Evolutionary conservation across 192 early-diverging fungal species (phyloP).

Genomic region (Rhizophagus prolifer): DNA sequence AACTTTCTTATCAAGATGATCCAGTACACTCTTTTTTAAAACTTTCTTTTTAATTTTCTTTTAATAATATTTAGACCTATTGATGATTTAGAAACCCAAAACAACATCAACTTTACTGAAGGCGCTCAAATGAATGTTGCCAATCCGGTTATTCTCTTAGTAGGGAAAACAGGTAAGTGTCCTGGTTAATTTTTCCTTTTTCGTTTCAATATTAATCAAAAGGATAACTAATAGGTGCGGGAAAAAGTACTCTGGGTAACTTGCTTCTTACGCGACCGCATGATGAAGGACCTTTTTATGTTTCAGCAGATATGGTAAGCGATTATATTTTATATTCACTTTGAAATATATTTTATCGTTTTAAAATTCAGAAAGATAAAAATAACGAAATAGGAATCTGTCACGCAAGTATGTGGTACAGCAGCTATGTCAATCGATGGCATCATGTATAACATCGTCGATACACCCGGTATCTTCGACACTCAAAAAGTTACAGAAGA

Average conservation of each 20-base stretch:
- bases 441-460: not conserved
- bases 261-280: not conserved
- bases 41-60: not conserved
- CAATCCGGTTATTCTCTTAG: slow-evolving; percentile 8
- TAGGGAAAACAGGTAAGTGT: slow-evolving; percentile 17
- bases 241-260: slow-evolving; percentile 28
- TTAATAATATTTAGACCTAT: no score
- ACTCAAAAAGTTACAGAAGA: not conserved
- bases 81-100: not conserved
- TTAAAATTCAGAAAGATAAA: not conserved
- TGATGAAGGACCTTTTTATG: slow-evolving; percentile 9
- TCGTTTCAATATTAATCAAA: not conserved
- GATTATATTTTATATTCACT: not conserved
- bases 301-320: slow-evolving; percentile 11
- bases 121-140: not conserved
- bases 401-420: slow-evolving; percentile 17
- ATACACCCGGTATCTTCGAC: slow-evolving; percentile 25
- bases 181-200: not conserved
- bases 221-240: not conserved
- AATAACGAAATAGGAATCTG: slow-evolving; percentile 14
- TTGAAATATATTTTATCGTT: not conserved
- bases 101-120: not conserved
- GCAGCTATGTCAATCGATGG: slow-evolving; percentile 9
- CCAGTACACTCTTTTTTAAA: no score
- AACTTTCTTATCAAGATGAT: no score